Conservation (phyloP, 2,329 filamentous ascomycete genomes). For the Trichoderma afroharzianum region DNA sequence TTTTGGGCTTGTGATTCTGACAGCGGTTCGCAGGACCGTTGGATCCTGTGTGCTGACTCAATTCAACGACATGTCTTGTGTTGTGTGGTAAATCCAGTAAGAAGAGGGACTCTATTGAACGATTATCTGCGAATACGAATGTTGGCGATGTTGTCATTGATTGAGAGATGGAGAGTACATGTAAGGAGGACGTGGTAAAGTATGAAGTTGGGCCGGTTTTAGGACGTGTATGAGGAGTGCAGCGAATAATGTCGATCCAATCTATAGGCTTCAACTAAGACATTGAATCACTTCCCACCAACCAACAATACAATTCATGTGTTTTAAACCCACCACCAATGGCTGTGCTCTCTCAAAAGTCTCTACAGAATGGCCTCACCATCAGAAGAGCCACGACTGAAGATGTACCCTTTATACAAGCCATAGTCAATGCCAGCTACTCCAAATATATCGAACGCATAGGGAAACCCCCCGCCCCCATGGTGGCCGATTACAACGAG, state of each 20-base stretch:
- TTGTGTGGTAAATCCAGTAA: background rate
- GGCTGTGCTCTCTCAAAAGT: background rate
- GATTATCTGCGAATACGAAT: background rate
- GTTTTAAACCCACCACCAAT: background rate
- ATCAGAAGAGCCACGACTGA: background rate
- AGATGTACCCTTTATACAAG: conserved; percentile 23
- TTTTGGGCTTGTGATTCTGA: background rate
- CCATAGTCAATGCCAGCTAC: conserved; percentile 31
- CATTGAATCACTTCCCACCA: background rate
- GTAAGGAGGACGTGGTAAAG: background rate
- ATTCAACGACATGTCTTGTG: background rate
- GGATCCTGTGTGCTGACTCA: background rate
- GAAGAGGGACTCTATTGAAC: background rate
- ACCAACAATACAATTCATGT: background rate
- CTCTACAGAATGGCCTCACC: background rate
- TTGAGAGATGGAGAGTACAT: background rate
- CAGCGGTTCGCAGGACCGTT: background rate
- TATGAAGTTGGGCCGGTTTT: background rate
- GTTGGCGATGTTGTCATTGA: background rate
- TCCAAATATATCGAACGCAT: conserved; percentile 34
- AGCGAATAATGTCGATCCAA: background rate
- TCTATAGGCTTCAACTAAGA: background rate
- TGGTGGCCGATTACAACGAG: conserved; percentile 32
- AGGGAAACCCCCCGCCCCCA: conserved; percentile 34
- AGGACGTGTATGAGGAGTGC: background rate